Base-by-base conservation (phyloP, 208 protist species). In the Wallacemonas sp. region DNA sequence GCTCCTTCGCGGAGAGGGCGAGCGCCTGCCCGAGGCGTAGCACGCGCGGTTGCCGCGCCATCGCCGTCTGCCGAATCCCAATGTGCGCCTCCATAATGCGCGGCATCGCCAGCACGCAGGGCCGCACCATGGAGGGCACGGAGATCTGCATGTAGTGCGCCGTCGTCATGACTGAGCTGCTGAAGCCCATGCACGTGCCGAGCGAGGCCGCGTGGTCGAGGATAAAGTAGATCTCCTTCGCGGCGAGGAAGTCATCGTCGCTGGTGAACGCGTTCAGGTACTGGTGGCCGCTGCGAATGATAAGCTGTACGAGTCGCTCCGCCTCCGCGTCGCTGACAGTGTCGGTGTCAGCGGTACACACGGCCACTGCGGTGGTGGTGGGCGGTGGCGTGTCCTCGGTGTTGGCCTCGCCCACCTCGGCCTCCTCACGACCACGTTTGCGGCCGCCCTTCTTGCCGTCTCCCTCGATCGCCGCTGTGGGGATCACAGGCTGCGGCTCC, bases 181-280 rank as follows among this genome's bases (percentile, higher is more conserved):
- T 76, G 46, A 85, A 57, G 31, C 32, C 49, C 46, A 83, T 61
- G 48, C 57, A 57, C 11, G 57, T 26, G 16, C 59, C 68, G 31
- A 65, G 29, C 16, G 28, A 36, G 8, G 23, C 41, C 75, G 78
- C 84, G 26, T 86, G 67, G 2, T 49, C 55, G 63, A 83, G 36
- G 25, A 84, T 64, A 46, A 81, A 76, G 18, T 62, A 50, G 25
- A 78, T 54, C 39, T 93, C 86, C 45, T 83, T 72, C n/a, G 74
- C 77, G 16, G 68, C 57, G 14, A 95, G 72, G 57, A 87, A 95
- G 20, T 77, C 82, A 59, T 76, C 80, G 71, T 95, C 90, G 48
- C 72, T 62, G 2, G 39, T 65, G 65, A 91, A 93, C 7, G 72
- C 23, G 3, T 77, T 64, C 22, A 91, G 65, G 48, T 73, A 78